A percentile compares a stretch with the other conserved stretches of the same genome.
These are phyloP conservation scores for Agaricus bisporus DNA, from an alignment of 768 basidiomycete genomes.

Conservation along the genomic window DNA sequence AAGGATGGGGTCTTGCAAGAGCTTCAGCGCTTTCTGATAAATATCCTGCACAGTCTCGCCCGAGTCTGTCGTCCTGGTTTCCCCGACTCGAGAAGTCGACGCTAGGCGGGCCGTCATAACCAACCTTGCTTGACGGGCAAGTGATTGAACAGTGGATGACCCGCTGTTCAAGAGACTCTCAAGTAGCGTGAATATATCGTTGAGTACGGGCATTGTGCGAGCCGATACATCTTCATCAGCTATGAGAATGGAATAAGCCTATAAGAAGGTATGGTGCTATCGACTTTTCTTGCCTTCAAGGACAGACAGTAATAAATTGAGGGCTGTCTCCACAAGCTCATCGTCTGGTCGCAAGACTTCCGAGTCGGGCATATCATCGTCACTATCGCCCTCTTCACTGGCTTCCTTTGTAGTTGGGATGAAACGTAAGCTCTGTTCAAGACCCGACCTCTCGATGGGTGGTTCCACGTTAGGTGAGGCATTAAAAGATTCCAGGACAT, in stretches of 20 bases:
- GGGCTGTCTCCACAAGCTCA: constrained; percentile 69
- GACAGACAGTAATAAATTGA: constrained; percentile 77
- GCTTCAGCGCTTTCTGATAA: constrained; percentile 83
- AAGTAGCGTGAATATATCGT: constrained; percentile 64
- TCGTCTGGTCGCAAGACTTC: constrained; percentile 39
- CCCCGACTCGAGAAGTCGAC: constrained; percentile 34
- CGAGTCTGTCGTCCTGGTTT: constrained; percentile 13
- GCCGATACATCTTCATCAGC: constrained; percentile 58
- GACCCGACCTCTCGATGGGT: constrained; percentile 13
- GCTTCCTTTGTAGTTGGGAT: constrained; percentile 29
- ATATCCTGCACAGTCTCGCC: constrained; percentile 49
- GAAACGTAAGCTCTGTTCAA: constrained; percentile 18
- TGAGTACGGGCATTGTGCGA: constrained; percentile 53
- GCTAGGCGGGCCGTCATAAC: constrained; percentile 80
- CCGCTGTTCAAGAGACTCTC: constrained; percentile 46
- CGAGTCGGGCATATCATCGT: constrained; percentile 44
- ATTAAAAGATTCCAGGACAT: constrained; percentile 51
- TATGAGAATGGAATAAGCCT: constrained; percentile 13
- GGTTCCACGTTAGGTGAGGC: constrained; percentile 18
- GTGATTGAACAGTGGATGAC: constrained; percentile 41
- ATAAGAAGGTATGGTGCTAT: neutral
- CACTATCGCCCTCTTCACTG: constrained; percentile 49
- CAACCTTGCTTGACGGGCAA: constrained; percentile 76
- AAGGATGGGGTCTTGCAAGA: constrained; percentile 86
- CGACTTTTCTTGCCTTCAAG: constrained; percentile 65